Evolutionary conservation across 1,139 yeast species (phyloP), one percentile per base, ranked within the genome.

Genomic region (Scheffersomyces quercinus): DNA sequence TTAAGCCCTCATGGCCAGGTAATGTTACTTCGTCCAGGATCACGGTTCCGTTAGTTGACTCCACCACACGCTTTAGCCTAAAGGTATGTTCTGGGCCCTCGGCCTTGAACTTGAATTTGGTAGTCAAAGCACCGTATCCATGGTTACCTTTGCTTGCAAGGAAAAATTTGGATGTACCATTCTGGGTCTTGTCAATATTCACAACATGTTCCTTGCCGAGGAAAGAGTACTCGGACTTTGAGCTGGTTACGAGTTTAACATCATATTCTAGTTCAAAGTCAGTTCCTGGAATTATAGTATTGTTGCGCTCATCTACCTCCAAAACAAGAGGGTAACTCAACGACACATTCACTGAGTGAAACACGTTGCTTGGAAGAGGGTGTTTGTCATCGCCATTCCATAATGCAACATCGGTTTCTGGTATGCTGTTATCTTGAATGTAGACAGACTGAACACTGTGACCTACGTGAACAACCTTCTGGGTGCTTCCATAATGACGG

Each of bases 141-240:
- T 70, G 67, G 52, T 81, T 81, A 1, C 85, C 84, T 8, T 53
- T 46, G 11, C 78, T 73, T 3, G 79, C 59, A 3, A 79, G 43
- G 2, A 70, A 62, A 50, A 66, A 81, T 5, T 51, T 50, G 0
- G 86, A 79, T 1, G 79, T 67, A 29, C 86, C 87, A 46, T 65
- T 62, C 50, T 72, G 76, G 4, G 41, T 42, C 13, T 56, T 42
- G n/a, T 46, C 44, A 2, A 52, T 50, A 24, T 62, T 57, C 16
- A 62, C 43, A 3, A 59, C 48, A 8, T 49, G 50, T 20, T 20
- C 9, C 3, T 53, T 42, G 3, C 61, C 65, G 44, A 65, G 56
- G 26, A 39, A 14, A 15, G 11, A 20, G 35, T 14, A 14, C 15
- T 31, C 35, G 2, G 11, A 15, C 11, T 31, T 15, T 31, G n/a